Percentiles rank a stretch among this genome's conserved stretches.
Conservation (phyloP, 2,329 filamentous ascomycete species). For the Calonectria pteridis region DNA sequence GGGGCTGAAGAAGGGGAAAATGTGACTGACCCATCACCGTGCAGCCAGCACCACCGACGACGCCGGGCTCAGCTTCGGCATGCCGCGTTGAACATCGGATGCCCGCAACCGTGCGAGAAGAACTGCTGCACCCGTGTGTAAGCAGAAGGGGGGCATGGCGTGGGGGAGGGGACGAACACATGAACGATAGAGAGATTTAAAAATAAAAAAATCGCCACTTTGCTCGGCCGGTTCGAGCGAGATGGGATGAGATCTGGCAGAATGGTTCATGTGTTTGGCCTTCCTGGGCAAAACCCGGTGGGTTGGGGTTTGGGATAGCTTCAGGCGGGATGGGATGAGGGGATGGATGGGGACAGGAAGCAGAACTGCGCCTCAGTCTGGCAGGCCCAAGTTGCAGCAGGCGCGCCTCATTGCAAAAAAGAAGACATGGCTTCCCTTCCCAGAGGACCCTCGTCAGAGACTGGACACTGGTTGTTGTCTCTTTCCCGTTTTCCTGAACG, state of each 20-base stretch:
- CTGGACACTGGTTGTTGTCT: slow-evolving; percentile 16
- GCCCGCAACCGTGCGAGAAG: neutral
- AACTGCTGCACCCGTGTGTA: neutral
- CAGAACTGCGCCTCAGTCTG: neutral
- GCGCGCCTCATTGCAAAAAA: too few relatives aligned
- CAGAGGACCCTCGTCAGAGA: neutral
- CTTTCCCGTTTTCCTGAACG: neutral
- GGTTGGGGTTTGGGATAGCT: neutral
- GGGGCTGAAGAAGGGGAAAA: neutral
- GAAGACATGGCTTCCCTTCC: slow-evolving; percentile 19
- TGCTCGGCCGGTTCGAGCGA: neutral
- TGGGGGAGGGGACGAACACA: neutral
- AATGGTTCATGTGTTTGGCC: neutral
- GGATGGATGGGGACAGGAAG: neutral
- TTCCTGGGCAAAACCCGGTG: neutral
- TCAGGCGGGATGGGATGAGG: neutral
- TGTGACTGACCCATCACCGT: neutral
- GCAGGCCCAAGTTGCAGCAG: too few relatives aligned
- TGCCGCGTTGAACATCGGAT: neutral
- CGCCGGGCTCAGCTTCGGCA: neutral
- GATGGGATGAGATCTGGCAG: slow-evolving; percentile 1
- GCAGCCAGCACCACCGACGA: neutral
- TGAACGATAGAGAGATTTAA: neutral
- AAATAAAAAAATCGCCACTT: neutral
- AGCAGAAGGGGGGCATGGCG: neutral